These are phyloP conservation scores for Macrocybe gigantea DNA, from an alignment of 768 basidiomycete species.

Conservation along the genomic window DNA sequence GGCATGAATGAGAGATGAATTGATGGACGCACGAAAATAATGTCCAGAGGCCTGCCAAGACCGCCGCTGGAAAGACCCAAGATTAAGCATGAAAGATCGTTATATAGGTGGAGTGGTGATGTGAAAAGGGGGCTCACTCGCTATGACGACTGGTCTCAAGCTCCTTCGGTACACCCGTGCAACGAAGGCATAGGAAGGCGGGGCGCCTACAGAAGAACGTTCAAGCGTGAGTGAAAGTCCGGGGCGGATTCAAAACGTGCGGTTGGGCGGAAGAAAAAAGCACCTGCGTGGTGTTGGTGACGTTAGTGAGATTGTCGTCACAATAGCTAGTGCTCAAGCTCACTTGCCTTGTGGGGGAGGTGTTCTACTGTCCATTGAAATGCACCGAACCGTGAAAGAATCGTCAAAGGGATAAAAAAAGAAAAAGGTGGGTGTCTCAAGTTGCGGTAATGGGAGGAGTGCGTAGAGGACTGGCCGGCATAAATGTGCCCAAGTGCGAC, in stretches of 20 bases:
- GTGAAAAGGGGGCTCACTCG: slow-evolving; percentile 20
- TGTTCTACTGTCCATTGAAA: slow-evolving; percentile 28
- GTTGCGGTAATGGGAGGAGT: slow-evolving; percentile 1
- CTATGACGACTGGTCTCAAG: slow-evolving; percentile 57
- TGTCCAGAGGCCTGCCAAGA: slow-evolving; percentile 52
- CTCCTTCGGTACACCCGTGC: slow-evolving; percentile 49
- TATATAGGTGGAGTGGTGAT: neutral
- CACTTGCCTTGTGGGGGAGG: slow-evolving; percentile 36
- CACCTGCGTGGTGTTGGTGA: slow-evolving; percentile 14
- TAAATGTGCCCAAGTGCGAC: neutral
- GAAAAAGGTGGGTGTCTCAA: slow-evolving; percentile 2
- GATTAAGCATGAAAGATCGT: slow-evolving; percentile 3
- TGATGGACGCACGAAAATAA: slow-evolving; percentile 50
- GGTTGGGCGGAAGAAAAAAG: neutral
- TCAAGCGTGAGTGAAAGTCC: neutral
- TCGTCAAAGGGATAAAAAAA: slow-evolving; percentile 3
- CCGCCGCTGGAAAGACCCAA: slow-evolving; percentile 23
- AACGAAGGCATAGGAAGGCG: slow-evolving; percentile 57
- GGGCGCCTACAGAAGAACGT: slow-evolving; percentile 26
- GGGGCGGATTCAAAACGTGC: neutral
- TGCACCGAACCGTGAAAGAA: neutral
- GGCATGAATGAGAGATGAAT: neutral
- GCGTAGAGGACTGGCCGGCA: slow-evolving; percentile 10
- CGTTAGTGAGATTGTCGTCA: neutral
- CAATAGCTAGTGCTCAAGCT: neutral